These are phyloP conservation scores for Mariannaea elegans DNA, from an alignment of 2,329 filamentous ascomycete species.

Conservation along the genomic window DNA sequence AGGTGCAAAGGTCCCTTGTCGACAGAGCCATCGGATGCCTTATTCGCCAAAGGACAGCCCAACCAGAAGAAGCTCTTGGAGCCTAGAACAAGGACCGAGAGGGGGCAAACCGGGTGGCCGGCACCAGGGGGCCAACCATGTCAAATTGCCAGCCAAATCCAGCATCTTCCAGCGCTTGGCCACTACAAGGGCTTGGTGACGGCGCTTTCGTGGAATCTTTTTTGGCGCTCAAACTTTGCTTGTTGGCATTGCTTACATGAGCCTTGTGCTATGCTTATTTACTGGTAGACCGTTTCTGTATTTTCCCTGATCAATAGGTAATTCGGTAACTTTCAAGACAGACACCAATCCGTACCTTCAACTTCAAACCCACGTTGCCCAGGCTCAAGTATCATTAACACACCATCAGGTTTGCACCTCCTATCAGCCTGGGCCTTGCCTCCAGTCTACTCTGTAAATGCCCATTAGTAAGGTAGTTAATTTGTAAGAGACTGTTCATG, in stretches of 20 bases:
- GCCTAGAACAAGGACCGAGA: slow-evolving; percentile 5
- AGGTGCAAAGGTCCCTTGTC: slow-evolving; percentile 19
- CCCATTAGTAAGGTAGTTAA: too few relatives aligned
- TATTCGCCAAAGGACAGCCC: neutral
- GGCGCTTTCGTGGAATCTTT: slow-evolving; percentile 9
- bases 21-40: neutral
- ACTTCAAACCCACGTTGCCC: too few relatives aligned
- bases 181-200: neutral
- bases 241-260: neutral
- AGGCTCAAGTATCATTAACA: too few relatives aligned
- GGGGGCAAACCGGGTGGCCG: slow-evolving; percentile 16
- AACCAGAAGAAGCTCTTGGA: slow-evolving; percentile 8
- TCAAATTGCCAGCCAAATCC: slow-evolving; percentile 9
- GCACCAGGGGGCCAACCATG: slow-evolving; percentile 14
- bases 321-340: neutral
- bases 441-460: too few relatives aligned
- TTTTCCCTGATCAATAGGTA: neutral
- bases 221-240: too few relatives aligned
- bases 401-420: too few relatives aligned
- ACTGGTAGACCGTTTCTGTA: neutral
- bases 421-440: too few relatives aligned
- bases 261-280: neutral
- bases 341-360: too few relatives aligned
- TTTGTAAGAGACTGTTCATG: too few relatives aligned
- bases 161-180: slow-evolving; percentile 20